phyloP scores from a whole-genome alignment of 208 protist species.

The Lotmaria passim region DNA sequence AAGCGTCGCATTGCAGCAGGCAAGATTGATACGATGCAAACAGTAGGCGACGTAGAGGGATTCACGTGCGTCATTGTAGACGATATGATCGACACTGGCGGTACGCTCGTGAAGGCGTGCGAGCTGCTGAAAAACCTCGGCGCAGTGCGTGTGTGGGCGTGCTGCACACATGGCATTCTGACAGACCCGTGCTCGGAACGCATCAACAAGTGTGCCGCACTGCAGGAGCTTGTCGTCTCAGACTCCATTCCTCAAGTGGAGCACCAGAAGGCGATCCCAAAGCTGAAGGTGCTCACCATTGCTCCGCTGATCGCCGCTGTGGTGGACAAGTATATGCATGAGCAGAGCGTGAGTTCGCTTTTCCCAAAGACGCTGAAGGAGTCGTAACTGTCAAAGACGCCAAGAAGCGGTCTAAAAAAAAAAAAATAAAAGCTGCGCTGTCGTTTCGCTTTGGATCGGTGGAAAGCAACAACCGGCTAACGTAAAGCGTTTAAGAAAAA shows the following conservation, averaged over 20 bases:
- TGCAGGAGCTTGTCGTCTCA: slow-evolving; percentile 92
- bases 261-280: slow-evolving; percentile 69
- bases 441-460: no score
- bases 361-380: slow-evolving; percentile 49
- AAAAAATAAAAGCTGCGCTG: neutral
- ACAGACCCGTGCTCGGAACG: slow-evolving; percentile 82
- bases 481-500: no score
- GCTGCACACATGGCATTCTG: slow-evolving; percentile 96
- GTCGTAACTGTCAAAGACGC: neutral
- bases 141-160: slow-evolving; percentile 91
- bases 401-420: neutral
- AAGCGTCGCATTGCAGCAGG: slow-evolving; percentile 89
- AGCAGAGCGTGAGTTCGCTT: slow-evolving; percentile 74
- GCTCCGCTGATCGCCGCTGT: slow-evolving; percentile 88
- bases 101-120: slow-evolving; percentile 92
- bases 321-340: slow-evolving; percentile 69
- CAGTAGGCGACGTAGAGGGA: slow-evolving; percentile 94
- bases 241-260: slow-evolving; percentile 94
- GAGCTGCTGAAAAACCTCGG: slow-evolving; percentile 93
- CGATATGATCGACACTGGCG: slow-evolving; percentile 97
- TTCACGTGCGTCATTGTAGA: slow-evolving; percentile 95
- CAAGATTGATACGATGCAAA: slow-evolving; percentile 87
- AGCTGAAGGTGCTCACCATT: slow-evolving; percentile 90
- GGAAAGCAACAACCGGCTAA: no score
- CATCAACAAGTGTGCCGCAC: slow-evolving; percentile 83